Evolutionary conservation across 1,139 yeast species (phyloP), one percentile per base, ranked within the genome.

Genomic region (Diutina scorzettiae): DNA sequence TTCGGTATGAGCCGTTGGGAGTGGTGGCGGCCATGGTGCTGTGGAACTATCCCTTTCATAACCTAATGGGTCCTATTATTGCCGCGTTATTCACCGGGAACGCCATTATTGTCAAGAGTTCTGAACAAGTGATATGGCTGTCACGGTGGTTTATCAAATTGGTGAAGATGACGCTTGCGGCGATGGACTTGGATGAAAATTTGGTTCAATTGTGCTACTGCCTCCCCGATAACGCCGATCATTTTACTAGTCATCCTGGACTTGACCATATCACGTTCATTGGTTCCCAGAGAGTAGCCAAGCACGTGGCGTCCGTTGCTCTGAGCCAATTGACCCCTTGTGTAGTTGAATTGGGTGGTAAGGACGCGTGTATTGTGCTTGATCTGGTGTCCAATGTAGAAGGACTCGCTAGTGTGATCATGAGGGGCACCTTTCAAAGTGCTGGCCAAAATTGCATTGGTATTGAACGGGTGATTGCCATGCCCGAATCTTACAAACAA

Each of bases 371-470:
- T 25, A 69, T 91, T 45, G 89, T 87, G 3, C 69, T 91, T 51
- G 96, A 89, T 54, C 83, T 81, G 48, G 78, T 72, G 32, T 63
- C 71, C 49, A 71, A 76, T 47, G 64, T 71, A 41, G 59, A 69
- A 5, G 73, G 78, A 0, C 67, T 91, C 34, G 77, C 95, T 0
- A 84, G 96, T 5, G 79, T 86, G 25, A 71, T 91, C 33, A 73
- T 91, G 80, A 72, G 98, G 56, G 98, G 97, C 23, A 81, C 96
- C 0, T 91, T 87, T 65, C 98, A 91, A 62, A 83, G 95, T 45
- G 85, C 96, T 0, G 98, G 98, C 8, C 98, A 91, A 59, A 91
- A 91, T 57, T 91, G 98, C 63, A 91, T 91, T 56, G 97, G 98
- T 37, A 83, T 91, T 44, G 98, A 91, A 61, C 71, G 98, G 48